Evolutionary conservation across 2,329 filamentous ascomycete genomes (phyloP), one percentile per base, ranked within the genome.

Genomic region (Beauveria caledonica): DNA sequence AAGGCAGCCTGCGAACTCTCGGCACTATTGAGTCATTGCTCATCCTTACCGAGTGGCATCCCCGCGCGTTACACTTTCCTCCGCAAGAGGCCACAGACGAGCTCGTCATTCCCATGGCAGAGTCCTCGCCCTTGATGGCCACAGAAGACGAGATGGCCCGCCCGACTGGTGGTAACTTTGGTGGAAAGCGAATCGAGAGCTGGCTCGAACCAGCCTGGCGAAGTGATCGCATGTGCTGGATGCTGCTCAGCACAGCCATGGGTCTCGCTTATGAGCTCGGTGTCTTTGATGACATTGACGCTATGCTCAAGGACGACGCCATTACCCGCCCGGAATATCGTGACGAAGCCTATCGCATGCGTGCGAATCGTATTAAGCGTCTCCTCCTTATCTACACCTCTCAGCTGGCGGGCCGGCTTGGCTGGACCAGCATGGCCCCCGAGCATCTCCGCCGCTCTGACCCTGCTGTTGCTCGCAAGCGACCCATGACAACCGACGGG

Each of bases 161-260:
- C 21, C 69, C 67, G 3, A 62, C 71, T 3, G 73, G 72, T 4
- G 82, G 81, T 33, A 84, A 85, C n/a, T 82, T 91, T 21, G 90
- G 91, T 49, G 91, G 90, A 10, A 87, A 89, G 71, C 81, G 92
- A 29, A 94, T 97, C 64, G 92, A 96, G 70, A 93, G 91, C 71
- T 97, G 94, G 91, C 84, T 97, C 4, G 94, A 99, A 72, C 94
- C 94, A 2, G 93, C 91, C 9, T 97, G 93, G 91, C 83, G 93
- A 67, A 91, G 88, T 64, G 93, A 97, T 69, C 88, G 92, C 59
- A 96, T 97, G 90, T 96, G 90, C 70, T 97, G 93, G 93, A 97
- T 97, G 91, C 78, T 97, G 15, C 81, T 97, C 33, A 95, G 91
- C 69, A 95, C 92, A 42, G 92, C 91, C 15, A 89, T 93, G 78